Conservation (phyloP, 164 flowering plant species). For the Akebia trifoliata region DNA sequence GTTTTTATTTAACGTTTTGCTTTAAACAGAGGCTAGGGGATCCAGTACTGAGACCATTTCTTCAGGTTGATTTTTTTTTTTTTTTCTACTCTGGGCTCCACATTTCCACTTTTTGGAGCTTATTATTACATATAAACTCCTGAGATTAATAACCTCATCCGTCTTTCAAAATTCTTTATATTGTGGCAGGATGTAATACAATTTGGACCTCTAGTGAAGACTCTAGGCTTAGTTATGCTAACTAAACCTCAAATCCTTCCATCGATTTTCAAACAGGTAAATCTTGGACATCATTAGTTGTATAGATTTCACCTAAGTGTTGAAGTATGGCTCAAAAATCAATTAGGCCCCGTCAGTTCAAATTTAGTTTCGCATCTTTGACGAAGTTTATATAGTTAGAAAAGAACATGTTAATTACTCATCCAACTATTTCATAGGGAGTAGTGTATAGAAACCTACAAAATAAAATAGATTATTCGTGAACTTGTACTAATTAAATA, state of each 20-base stretch:
- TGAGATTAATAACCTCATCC: neutral
- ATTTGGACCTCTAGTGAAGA: constrained; percentile 85
- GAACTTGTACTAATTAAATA: too few species aligned
- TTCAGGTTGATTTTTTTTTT: constrained; percentile 56
- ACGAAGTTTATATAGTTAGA: too few species aligned
- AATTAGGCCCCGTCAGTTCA: too few species aligned
- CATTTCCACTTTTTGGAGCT: neutral
- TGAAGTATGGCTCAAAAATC: too few species aligned
- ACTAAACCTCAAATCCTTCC: constrained; percentile 80
- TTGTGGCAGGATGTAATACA: constrained; percentile 82
- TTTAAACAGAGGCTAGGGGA: constrained; percentile 73
- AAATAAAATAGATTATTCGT: too few species aligned
- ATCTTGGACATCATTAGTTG: neutral
- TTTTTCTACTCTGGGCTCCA: neutral
- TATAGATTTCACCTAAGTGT: too few species aligned
- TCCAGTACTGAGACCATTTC: constrained; percentile 91
- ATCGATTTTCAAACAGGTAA: constrained; percentile 85
- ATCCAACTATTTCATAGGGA: too few species aligned
- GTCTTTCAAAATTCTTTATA: neutral
- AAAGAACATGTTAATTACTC: too few species aligned
- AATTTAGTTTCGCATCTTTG: neutral
- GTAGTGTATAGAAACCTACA: too few species aligned
- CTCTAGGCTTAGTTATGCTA: constrained; percentile 77
- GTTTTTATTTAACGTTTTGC: constrained; percentile 8
- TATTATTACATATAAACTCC: neutral